phyloP scores from a whole-genome alignment of 2,329 filamentous ascomycete species.

The Emericellopsis atlantica region DNA sequence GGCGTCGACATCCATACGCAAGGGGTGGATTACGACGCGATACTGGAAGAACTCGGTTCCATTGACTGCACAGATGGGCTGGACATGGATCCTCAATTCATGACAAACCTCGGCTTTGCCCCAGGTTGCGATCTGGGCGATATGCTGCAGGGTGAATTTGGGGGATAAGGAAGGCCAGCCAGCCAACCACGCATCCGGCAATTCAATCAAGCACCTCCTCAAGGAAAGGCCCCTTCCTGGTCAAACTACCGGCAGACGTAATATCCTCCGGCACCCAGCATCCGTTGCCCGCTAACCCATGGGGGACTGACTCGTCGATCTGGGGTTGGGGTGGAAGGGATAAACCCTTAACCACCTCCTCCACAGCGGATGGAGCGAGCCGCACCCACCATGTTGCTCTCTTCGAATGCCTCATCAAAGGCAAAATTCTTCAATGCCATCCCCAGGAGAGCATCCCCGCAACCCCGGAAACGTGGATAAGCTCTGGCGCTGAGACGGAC shows the following conservation, averaged over 20 bases:
- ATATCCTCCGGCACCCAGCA: too few species aligned
- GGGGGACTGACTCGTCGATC: too few species aligned
- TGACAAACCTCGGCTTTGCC: slow-evolving; percentile 54
- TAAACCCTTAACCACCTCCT: not conserved
- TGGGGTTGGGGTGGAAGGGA: too few species aligned
- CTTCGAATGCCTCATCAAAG: too few species aligned
- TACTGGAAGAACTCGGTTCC: slow-evolving; percentile 39
- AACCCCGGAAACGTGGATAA: too few species aligned
- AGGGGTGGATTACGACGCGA: slow-evolving; percentile 33
- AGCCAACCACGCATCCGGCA: not conserved
- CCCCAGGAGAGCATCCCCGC: too few species aligned
- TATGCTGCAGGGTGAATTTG: slow-evolving; percentile 28
- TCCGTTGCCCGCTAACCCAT: too few species aligned
- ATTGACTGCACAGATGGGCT: slow-evolving; percentile 34
- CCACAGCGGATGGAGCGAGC: not conserved
- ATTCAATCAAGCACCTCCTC: too few species aligned
- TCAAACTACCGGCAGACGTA: too few species aligned
- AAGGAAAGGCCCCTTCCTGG: too few species aligned
- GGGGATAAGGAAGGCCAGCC: slow-evolving; percentile 8
- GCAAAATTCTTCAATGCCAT: too few species aligned
- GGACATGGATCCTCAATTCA: slow-evolving; percentile 48
- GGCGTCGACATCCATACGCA: not conserved
- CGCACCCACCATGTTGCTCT: not conserved
- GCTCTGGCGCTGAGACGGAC: too few species aligned
- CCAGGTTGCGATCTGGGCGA: slow-evolving; percentile 48